A percentile compares a stretch with the other conserved stretches of the same genome.
phyloP scores from a whole-genome alignment of 176 grass and related monocot species.

The Triticum monococcum region DNA sequence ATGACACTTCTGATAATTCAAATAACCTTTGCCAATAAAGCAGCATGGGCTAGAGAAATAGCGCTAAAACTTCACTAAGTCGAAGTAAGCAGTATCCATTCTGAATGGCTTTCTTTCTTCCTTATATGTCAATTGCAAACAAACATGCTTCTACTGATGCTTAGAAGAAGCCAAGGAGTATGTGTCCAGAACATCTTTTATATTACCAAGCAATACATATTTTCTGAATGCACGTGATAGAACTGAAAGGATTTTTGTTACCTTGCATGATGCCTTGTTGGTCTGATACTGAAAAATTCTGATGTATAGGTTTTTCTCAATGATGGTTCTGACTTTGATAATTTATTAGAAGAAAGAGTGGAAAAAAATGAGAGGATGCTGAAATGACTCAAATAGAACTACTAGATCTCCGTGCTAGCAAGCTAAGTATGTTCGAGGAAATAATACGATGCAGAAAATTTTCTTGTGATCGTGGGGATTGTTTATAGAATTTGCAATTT shows the following conservation, averaged over 20 bases:
- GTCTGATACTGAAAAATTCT: constrained; percentile 2
- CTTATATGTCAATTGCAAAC: constrained; percentile 93
- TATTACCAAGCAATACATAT: not conserved
- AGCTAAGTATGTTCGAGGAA: constrained; percentile 54
- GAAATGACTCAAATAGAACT: constrained; percentile 73
- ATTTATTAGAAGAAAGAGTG: constrained; percentile 52
- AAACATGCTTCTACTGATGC: constrained; percentile 70
- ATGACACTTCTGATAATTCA: no score
- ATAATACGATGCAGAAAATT: not conserved
- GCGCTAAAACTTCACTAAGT: constrained; percentile 39
- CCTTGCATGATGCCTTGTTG: not conserved
- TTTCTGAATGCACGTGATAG: not conserved
- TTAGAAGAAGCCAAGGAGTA: constrained; percentile 98
- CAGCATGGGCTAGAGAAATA: no score
- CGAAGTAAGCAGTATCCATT: constrained; percentile 73
- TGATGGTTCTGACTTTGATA: constrained; percentile 52
- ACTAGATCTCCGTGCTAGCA: constrained; percentile 77
- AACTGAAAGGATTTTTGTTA: constrained; percentile 1
- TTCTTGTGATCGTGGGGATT: not conserved
- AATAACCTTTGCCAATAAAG: no score
- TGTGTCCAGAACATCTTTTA: constrained; percentile 19
- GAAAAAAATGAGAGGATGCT: constrained; percentile 44
- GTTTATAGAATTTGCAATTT: not conserved
- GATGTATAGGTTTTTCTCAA: constrained; percentile 35
- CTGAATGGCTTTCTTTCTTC: constrained; percentile 85